phyloP scores from a whole-genome alignment of 1,284 basidiomycete species.

The Leccinum pallidistipes region DNA sequence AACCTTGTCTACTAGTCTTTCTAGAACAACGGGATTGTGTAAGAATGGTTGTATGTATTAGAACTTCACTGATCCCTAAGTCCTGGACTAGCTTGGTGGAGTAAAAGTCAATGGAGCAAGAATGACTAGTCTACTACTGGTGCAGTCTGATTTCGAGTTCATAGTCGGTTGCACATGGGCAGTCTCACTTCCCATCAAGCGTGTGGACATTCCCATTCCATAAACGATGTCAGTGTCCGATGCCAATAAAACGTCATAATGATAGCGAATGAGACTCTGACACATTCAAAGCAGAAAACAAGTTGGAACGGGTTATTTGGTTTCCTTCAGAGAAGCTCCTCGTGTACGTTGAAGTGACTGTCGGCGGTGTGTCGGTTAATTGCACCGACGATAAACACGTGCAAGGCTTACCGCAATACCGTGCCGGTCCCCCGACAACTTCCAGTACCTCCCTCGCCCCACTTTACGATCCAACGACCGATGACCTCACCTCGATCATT shows the following conservation, averaged over 20 bases:
- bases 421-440: slow-evolving; percentile 58
- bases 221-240: background rate
- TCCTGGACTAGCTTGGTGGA: background rate
- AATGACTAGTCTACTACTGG: background rate
- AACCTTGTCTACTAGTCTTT: background rate
- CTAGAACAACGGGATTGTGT: background rate
- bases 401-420: slow-evolving; percentile 55
- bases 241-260: background rate
- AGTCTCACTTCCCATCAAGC: background rate
- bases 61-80: background rate
- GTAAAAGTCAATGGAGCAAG: background rate
- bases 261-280: background rate
- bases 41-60: background rate
- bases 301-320: background rate
- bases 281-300: background rate
- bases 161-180: background rate
- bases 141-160: background rate
- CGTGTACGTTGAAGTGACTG: slow-evolving; percentile 84
- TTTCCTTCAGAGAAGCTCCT: slow-evolving; percentile 57
- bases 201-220: background rate
- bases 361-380: background rate
- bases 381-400: background rate
- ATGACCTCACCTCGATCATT: slow-evolving; percentile 62
- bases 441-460: slow-evolving; percentile 63
- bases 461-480: slow-evolving; percentile 78